Base-by-base conservation (phyloP, 139 green algal genomes). In the Chlamydomonas schloesseri region DNA sequence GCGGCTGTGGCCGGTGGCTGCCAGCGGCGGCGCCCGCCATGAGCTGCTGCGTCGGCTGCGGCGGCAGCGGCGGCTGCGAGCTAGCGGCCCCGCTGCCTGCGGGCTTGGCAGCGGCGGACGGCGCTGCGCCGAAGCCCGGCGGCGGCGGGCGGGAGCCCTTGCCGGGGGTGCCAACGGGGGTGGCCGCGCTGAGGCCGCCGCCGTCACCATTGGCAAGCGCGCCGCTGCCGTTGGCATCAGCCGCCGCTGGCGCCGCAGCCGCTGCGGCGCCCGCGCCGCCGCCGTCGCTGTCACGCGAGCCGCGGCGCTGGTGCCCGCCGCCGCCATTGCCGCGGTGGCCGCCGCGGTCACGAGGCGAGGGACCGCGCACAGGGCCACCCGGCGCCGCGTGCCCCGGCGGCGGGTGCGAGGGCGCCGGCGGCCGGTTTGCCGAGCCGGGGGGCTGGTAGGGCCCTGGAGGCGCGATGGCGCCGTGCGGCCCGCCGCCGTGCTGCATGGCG, bases 261-360 rank as follows among this genome's bases (percentile, higher is more conserved):
- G 18, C 20, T 37, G 26, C 21, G 53, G 79, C 67, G 76, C 42
- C 42, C 6, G 6, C 42, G 42, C 42, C 42, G 47, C 79, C 67
- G 29, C 17, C n/a, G 67, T 85, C 79, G 69, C 79, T 85, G 67
- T 85, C 79, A 24, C 79, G 65, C 0, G 79, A 85, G 10, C n/a
- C 14, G 28, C 79, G 79, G n/a, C 67, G 79, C 64, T 85, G 79
- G 68, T 85, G 79, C 31, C 79, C 79, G 65, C 62, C 70, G 4
- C 37, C 50, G 50, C 73, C 50, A 14, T 46, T n/a, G 71, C 46
- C 64, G 28, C 78, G 78, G 15, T 50, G 5, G 42, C 42, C 17
- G 24, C 46, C 47, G 28, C 79, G 46, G 64, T 75, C 78, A 0
- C 78, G 67, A 24, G n/a, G n/a, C 24, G 65, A 67, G n/a, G 13